These are phyloP conservation scores for Daedaleopsis nitida DNA, from an alignment of 768 basidiomycete genomes.

Conservation along the genomic window DNA sequence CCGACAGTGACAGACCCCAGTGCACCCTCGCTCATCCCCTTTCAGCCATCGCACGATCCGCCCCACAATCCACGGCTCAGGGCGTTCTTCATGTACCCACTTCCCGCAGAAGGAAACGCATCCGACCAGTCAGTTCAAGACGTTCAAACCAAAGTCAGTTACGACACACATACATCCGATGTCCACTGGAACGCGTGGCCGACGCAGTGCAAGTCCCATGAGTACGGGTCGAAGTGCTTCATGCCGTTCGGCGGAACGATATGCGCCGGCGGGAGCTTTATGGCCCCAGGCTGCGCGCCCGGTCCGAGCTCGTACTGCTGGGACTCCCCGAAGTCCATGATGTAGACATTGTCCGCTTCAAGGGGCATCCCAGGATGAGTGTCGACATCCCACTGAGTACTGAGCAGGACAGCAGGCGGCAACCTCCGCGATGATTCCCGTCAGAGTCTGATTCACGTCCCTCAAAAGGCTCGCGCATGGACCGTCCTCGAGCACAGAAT, in stretches of 20 bases:
- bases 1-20: background rate
- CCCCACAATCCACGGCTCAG: background rate
- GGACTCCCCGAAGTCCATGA: background rate
- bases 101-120: background rate
- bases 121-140: background rate
- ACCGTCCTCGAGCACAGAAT: background rate
- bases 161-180: background rate
- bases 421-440: too few species aligned
- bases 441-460: too few species aligned
- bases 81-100: background rate
- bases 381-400: background rate
- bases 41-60: background rate
- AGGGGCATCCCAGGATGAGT: background rate
- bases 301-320: background rate
- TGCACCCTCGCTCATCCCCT: slow-evolving; percentile 3
- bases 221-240: background rate
- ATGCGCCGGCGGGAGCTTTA: background rate
- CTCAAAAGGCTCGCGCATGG: too few species aligned
- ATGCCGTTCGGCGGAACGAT: background rate
- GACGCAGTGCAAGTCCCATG: slow-evolving; percentile 6
- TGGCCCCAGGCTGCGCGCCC: background rate
- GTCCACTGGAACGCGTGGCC: background rate
- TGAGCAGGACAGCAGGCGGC: too few species aligned
- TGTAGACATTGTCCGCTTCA: background rate
- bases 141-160: too few species aligned